Percentiles rank a stretch among this genome's conserved stretches.
These are phyloP conservation scores for Monosporascus sp. DNA, from an alignment of 2,329 filamentous ascomycete genomes.

Conservation along the genomic window DNA sequence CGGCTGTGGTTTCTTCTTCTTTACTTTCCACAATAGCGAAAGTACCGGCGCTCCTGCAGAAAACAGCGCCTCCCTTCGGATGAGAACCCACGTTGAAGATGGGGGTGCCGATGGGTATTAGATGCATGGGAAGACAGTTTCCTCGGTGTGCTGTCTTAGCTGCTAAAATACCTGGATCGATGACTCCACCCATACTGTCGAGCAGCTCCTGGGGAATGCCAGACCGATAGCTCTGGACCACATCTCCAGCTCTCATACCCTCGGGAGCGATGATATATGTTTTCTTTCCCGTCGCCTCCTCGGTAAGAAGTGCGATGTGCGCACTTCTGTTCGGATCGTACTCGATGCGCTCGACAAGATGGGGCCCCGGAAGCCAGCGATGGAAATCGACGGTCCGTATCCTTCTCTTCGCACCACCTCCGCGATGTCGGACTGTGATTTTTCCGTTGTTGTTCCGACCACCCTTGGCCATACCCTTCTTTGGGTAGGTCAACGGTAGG, in stretches of 20 bases:
- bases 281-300: conserved; percentile 66
- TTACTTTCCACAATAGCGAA: conserved; percentile 86
- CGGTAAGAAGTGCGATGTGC: conserved; percentile 82
- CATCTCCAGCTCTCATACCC: conserved; percentile 84
- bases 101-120: conserved; percentile 91
- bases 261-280: conserved; percentile 95
- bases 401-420: conserved; percentile 85
- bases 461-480: conserved; percentile 89
- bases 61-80: conserved; percentile 70
- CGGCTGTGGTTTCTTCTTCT: conserved; percentile 65
- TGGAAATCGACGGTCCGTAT: conserved; percentile 90
- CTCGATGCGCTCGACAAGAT: conserved; percentile 88
- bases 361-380: conserved; percentile 71
- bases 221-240: conserved; percentile 83
- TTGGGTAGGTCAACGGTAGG: conserved; percentile 77
- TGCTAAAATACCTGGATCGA: conserved; percentile 93
- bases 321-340: conserved; percentile 91
- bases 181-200: conserved; percentile 82
- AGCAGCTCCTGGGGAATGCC: conserved; percentile 86
- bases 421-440: conserved; percentile 85
- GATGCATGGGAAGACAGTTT: conserved; percentile 91
- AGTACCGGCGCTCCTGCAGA: conserved; percentile 92
- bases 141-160: conserved; percentile 90
- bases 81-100: conserved; percentile 85
- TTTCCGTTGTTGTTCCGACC: conserved; percentile 83